Conservation (phyloP, 371 early-diverging fungal genomes). For the Fennellomyces sp. region DNA sequence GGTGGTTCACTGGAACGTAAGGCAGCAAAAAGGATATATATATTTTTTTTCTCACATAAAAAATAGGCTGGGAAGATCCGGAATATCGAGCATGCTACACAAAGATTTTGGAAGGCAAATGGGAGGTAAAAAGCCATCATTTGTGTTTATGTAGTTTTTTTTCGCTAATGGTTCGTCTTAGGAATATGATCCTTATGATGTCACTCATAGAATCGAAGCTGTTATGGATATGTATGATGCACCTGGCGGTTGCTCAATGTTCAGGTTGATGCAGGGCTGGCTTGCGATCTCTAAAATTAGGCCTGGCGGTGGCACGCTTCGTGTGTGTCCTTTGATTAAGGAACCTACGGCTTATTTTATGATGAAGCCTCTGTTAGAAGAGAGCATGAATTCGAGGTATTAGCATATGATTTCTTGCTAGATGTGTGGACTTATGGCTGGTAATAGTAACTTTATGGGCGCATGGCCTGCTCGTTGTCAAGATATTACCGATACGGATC, state of each 20-base stretch:
- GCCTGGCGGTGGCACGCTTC: conserved; percentile 38
- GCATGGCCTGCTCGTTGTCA: conserved; percentile 41
- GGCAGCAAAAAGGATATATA: background rate
- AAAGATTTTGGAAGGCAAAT: conserved; percentile 25
- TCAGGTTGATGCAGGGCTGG: conserved; percentile 50
- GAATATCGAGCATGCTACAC: conserved; percentile 29
- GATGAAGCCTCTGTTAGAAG: conserved; percentile 43
- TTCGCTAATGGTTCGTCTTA: too few relatives aligned
- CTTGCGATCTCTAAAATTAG: conserved; percentile 36
- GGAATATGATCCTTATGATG: conserved; percentile 42
- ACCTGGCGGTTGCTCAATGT: conserved; percentile 43
- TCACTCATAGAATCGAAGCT: conserved; percentile 42
- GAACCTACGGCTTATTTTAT: conserved; percentile 43
- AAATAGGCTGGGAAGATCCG: conserved; percentile 31
- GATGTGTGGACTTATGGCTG: background rate
- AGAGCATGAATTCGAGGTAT: conserved; percentile 26
- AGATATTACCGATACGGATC: conserved; percentile 28
- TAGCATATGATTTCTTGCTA: too few relatives aligned
- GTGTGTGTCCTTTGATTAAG: conserved; percentile 40
- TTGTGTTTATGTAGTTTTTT: too few relatives aligned
- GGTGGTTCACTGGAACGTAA: conserved; percentile 41
- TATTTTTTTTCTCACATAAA: background rate
- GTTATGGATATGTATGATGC: conserved; percentile 39
- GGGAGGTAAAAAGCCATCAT: conserved; percentile 27
- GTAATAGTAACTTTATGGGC: conserved; percentile 35